Evolutionary conservation across 2,329 filamentous ascomycete species (phyloP), one percentile per base, ranked within the genome.

Genomic region (Verticillium dahliae): DNA sequence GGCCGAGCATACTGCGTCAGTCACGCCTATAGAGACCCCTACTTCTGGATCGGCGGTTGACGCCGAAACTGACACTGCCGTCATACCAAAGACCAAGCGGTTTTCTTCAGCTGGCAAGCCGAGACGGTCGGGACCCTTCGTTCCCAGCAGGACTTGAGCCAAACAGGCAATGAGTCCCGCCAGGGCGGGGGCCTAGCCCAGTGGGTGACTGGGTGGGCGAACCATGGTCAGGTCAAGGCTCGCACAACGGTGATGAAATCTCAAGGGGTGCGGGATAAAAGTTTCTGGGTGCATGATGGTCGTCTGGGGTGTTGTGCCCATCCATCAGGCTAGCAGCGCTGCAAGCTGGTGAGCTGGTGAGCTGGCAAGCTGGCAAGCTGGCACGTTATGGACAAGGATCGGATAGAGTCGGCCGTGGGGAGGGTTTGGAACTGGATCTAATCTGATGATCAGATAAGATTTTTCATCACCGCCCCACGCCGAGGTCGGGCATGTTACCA

Each of bases 361-460:
- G 35, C 35, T 37, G 35, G 6, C 35, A 6, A 7, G 35, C 35
- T 37, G 35, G 35, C 13, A 5, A 37, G 35, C 35, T 37, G 45
- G 45, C 45, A 31, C 45, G 39, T n/a, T 52, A 18, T 52, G 45
- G 45, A 11, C 45, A 52, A 18, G 45, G 45, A 52, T 52, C 45
- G 45, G 45, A 52, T 52, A 52, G 45, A 52, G 45, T 52, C 45
- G 45, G 45, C 45, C n/a, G 18, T 52, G n/a, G 45, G 18, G 13
- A 10, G 18, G 15, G 22, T 52, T 10, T 27, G 35, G 35, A n/a
- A 52, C 45, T 52, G 41, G 57, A 59, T 59, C 58, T 59, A 59
- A 59, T 59, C 58, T 59, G 58, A 59, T 59, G 39, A 59, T 59
- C 58, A 59, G 58, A 59, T 59, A 59, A 59, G 58, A 59, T 59